These are phyloP conservation scores for Cucurbita pepo DNA, from an alignment of 306 rosid species.

Conservation along the genomic window DNA sequence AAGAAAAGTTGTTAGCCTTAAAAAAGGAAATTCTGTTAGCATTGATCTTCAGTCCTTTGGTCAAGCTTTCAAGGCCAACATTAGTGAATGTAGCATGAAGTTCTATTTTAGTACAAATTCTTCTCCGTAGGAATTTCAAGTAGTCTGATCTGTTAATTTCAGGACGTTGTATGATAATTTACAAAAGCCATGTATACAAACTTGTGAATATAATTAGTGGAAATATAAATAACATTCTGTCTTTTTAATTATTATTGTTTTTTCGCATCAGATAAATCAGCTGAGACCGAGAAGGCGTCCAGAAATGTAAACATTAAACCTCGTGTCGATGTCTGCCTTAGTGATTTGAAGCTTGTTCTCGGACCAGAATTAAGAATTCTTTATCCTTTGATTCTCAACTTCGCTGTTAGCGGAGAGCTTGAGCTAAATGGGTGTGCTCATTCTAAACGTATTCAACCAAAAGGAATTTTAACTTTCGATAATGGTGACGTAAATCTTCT, in stretches of 20 bases:
- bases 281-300: slow-evolving; percentile 36
- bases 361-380: slow-evolving; percentile 91
- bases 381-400: slow-evolving; percentile 77
- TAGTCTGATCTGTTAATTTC: not conserved
- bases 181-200: not conserved
- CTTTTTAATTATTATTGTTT: not conserved
- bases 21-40: no score
- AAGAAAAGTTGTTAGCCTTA: no score
- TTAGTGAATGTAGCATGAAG: not conserved
- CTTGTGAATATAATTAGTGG: not conserved
- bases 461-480: slow-evolving; percentile 63
- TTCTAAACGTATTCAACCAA: slow-evolving; percentile 70
- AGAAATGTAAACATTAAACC: slow-evolving; percentile 49
- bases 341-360: slow-evolving; percentile 69
- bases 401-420: slow-evolving; percentile 75
- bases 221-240: not conserved
- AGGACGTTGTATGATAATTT: not conserved
- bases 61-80: not conserved
- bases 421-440: slow-evolving; percentile 73
- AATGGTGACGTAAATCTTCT: slow-evolving; percentile 92
- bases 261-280: slow-evolving; percentile 28
- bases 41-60: not conserved
- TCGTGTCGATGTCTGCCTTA: slow-evolving; percentile 41
- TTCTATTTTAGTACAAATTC: not conserved
- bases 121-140: not conserved